Base-by-base conservation (phyloP, 768 basidiomycete species). In the Amanita thiersii region DNA sequence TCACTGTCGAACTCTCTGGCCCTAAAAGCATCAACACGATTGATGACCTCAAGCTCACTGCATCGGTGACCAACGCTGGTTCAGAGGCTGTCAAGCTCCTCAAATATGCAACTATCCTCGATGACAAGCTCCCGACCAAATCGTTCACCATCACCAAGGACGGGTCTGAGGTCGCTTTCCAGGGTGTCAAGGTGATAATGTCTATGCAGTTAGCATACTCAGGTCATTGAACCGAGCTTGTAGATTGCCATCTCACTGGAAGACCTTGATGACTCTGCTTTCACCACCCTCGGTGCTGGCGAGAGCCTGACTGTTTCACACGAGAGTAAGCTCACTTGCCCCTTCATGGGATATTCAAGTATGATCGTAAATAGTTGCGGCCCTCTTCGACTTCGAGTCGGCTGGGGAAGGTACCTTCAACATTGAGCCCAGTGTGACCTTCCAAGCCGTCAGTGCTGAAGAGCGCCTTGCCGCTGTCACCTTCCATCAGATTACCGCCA, bases 71-170 rank as follows among this genome's bases (percentile, higher is more conserved):
- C 21, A 70, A 72, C 54, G 58, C 50, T 21, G 67, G 67, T 17
- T 45, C 60, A 20, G 60, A 66, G 41, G 51, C 53, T 34, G 55
- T 69, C 49, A 69, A 63, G 53, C 50, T 70, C 37, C 60, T 72
- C 56, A 69, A 67, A 50, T 70, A 66, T 47, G 65, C 58, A 11
- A 70, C 70, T 10, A 62, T 72, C 41, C 60, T 70, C 41, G 68
- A 72, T 52, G 57, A 55, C 29, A 52, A 60, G 20, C 52, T 64
- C n/a, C 65, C 68, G 4, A 69, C 68, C 24, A 63, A 58, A 50
- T 69, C 67, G 2, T 71, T 72, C 52, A 54, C 50, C 5, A 60
- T 71, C 46, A 66, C 58, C 32, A 66, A 66, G 50, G 61, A 64
- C 47, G 66, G 60, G 17, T 38, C 51, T 14, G 52, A 50, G 2